Percentiles rank a stretch among this genome's conserved stretches.
phyloP scores from a whole-genome alignment of 345 rosid genomes.

The Physaria fendleri region DNA sequence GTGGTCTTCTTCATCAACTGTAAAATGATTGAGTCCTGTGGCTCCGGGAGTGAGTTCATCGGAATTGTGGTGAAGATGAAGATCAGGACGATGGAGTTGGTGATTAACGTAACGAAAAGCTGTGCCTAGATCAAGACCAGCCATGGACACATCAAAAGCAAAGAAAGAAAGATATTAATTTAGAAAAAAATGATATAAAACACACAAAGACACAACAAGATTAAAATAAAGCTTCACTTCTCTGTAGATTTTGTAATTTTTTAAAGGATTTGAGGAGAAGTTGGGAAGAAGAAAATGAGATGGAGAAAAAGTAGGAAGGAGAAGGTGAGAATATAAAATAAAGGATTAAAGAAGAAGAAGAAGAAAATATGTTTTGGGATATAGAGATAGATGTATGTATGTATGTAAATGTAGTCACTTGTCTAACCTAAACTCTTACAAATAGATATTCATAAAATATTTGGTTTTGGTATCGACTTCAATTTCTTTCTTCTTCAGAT shows the following conservation, averaged over 20 bases:
- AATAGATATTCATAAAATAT: neutral
- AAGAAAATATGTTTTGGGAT: too few relatives aligned
- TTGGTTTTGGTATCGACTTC: slow-evolving; percentile 20
- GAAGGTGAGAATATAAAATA: slow-evolving; percentile 32
- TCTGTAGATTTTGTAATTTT: slow-evolving; percentile 24
- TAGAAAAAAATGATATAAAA: slow-evolving; percentile 20
- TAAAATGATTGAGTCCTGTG: slow-evolving; percentile 37
- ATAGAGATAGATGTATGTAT: slow-evolving; percentile 11
- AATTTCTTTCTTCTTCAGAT: slow-evolving; percentile 13
- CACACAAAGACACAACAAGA: slow-evolving; percentile 22
- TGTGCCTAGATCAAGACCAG: slow-evolving; percentile 51
- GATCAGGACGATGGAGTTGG: slow-evolving; percentile 46
- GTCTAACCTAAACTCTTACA: slow-evolving; percentile 35
- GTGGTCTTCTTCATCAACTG: slow-evolving; percentile 28
- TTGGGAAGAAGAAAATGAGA: slow-evolving; percentile 19
- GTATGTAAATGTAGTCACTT: slow-evolving; percentile 31
- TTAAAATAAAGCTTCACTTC: slow-evolving; percentile 29
- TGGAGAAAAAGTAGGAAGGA: slow-evolving; percentile 30
- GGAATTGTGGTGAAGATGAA: slow-evolving; percentile 33
- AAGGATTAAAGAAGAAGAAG: slow-evolving; percentile 32
- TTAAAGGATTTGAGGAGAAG: slow-evolving; percentile 15
- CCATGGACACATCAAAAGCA: slow-evolving; percentile 38
- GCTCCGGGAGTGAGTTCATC: slow-evolving; percentile 36
- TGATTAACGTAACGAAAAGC: slow-evolving; percentile 40
- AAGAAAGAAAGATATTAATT: slow-evolving; percentile 13